A percentile compares a stretch with the other conserved stretches of the same genome.
phyloP scores from a whole-genome alignment of 257 asterid species.

The Ophiorrhiza pumila region DNA sequence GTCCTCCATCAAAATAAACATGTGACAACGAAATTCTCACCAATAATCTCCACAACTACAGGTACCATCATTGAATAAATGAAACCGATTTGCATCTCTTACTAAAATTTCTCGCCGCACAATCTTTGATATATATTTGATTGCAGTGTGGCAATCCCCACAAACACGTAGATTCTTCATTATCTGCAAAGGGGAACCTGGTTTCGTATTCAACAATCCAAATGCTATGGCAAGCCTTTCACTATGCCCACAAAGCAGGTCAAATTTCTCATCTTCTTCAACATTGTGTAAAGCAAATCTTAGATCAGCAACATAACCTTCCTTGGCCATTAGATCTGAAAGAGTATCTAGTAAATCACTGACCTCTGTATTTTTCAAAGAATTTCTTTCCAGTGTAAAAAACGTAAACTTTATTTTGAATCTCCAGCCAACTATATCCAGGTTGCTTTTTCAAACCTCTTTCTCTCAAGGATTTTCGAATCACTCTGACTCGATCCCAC shows the following conservation, averaged over 20 bases:
- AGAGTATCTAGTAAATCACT: conserved; percentile 35
- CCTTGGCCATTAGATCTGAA: conserved; percentile 48
- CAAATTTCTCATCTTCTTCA: conserved; percentile 51
- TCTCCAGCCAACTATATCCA: conserved; percentile 79
- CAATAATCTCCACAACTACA: conserved; percentile 63
- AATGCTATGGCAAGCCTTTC: conserved; percentile 65
- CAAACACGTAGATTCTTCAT: conserved; percentile 66
- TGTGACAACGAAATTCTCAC: conserved; percentile 23
- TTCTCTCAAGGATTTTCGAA: conserved; percentile 48
- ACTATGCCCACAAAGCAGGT: conserved; percentile 52
- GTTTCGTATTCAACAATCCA: conserved; percentile 51
- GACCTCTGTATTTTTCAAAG: conserved; percentile 44
- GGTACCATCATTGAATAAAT: conserved; percentile 54
- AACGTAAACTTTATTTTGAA: conserved; percentile 40
- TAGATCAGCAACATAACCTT: conserved; percentile 54
- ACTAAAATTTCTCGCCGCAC: conserved; percentile 52
- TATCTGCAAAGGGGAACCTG: conserved; percentile 48
- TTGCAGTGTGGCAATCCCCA: conserved; percentile 63
- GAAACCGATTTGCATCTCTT: conserved; percentile 59
- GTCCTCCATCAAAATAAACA: background rate
- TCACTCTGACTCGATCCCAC: conserved; percentile 63
- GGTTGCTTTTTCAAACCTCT: conserved; percentile 63
- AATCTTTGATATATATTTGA: conserved; percentile 52
- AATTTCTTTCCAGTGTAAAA: conserved; percentile 44
- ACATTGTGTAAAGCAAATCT: conserved; percentile 52